These are phyloP conservation scores for Prasinococcaceae sp. DNA, from an alignment of 139 green algal genomes.

Conservation along the genomic window DNA sequence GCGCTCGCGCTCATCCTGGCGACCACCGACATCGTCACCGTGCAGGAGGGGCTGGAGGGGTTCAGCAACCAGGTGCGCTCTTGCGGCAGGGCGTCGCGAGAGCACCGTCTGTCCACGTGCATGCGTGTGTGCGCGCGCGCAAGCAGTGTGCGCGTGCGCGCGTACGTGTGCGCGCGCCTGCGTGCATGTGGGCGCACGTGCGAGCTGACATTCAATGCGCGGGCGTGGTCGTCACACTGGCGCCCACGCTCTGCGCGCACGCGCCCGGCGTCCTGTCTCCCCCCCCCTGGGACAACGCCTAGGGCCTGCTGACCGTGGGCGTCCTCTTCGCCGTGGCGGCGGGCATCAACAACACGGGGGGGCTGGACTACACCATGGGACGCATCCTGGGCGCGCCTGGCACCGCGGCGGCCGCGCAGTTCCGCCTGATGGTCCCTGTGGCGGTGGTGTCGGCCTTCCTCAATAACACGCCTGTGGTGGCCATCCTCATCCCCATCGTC, in stretches of 20 bases:
- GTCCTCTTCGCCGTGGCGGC: constrained; percentile 39
- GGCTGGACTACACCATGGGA: constrained; percentile 14
- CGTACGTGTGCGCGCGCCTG: too few relatives aligned
- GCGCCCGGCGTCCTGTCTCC: too few relatives aligned
- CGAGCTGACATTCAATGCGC: too few relatives aligned
- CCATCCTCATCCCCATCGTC: constrained; percentile 36
- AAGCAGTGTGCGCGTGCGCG: too few relatives aligned
- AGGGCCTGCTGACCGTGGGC: constrained; percentile 36
- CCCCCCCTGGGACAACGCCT: too few relatives aligned
- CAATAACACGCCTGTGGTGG: constrained; percentile 64
- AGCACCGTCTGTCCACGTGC: too few relatives aligned
- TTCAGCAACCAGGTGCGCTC: constrained; percentile 29
- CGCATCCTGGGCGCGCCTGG: neutral
- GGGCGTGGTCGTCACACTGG: too few relatives aligned
- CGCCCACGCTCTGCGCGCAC: too few relatives aligned
- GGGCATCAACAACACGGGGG: constrained; percentile 28
- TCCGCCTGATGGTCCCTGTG: constrained; percentile 32
- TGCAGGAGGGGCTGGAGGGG: constrained; percentile 19
- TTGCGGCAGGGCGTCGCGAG: too few relatives aligned
- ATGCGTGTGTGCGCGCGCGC: too few relatives aligned
- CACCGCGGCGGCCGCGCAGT: constrained; percentile 12
- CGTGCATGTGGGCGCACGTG: too few relatives aligned
- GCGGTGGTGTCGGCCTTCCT: constrained; percentile 51
- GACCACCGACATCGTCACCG: constrained; percentile 13
- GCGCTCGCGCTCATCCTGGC: constrained; percentile 10